Evolutionary conservation across 352 stramenopile genomes (phyloP).

Genomic region (Pythium aquatile): DNA sequence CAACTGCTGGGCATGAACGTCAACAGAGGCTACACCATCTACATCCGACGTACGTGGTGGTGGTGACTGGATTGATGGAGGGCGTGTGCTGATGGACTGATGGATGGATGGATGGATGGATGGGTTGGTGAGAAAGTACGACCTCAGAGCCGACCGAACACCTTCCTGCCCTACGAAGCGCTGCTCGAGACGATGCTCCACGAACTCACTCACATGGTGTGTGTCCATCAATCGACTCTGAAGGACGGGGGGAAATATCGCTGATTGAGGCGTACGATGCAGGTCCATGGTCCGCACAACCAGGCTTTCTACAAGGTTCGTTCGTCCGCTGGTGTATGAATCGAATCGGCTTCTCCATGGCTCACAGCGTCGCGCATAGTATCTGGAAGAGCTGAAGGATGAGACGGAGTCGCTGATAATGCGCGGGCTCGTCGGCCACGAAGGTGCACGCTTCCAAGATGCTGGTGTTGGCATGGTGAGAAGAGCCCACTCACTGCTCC

Average conservation of each 20-base stretch:
- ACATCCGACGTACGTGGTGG: conserved; percentile 46
- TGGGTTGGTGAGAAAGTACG: conserved; percentile 30
- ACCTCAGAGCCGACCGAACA: conserved; percentile 25
- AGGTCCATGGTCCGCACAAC: conserved; percentile 60
- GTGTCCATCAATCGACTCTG: neutral
- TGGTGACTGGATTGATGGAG: neutral
- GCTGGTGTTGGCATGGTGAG: conserved; percentile 42
- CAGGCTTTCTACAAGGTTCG: conserved; percentile 60
- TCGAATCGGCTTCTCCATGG: too few relatives aligned
- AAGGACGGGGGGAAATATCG: too few relatives aligned
- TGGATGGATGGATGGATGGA: neutral
- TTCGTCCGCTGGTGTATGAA: neutral
- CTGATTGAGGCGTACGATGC: neutral
- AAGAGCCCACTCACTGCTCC: neutral
- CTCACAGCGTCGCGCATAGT: conserved; percentile 16
- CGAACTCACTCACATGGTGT: conserved; percentile 69
- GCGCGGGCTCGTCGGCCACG: conserved; percentile 39
- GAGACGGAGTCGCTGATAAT: conserved; percentile 66
- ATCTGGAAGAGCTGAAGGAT: conserved; percentile 54
- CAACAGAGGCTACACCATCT: conserved; percentile 69
- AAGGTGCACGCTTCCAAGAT: conserved; percentile 44
- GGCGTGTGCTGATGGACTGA: neutral
- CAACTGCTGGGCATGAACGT: conserved; percentile 78
- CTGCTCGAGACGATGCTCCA: conserved; percentile 73
- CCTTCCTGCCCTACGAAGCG: conserved; percentile 53